Base-by-base conservation (phyloP, 805 yeast species). In the Candida ficus region DNA sequence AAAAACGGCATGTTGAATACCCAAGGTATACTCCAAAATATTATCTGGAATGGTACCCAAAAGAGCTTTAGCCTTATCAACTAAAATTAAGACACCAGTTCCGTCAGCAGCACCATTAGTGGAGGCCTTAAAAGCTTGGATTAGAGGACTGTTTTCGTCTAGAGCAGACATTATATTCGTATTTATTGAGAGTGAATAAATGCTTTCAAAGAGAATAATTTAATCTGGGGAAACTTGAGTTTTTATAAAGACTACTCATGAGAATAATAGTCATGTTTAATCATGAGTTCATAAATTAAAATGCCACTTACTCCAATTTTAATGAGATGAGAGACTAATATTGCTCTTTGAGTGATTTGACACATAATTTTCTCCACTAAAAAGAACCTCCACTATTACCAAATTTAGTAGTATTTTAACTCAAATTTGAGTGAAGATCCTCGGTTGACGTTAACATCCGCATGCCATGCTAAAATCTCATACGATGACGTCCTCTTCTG, bases 1-100 rank as follows among this genome's bases (percentile, higher is more conserved):
- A 61, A 80, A 81, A 31, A 79, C 57, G 7, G 76, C 62, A 39
- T 64, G 68, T 53, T 77, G 81, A 25, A 55, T 45, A 5, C 54
- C 59, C 29, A 66, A 42, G 11, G 67, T 68, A 38, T 63, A 66
- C 3, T 60, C 54, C 6, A 63, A 43, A 38, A 78, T 57, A 4
- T 48, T 52, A 4, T 33, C 41, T 2, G 85, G 83, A 22, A 75
- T 61, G 0, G 44, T 35, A 7, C 71, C 71, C n/a, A 68, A 44
- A 26, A 64, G 42, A 7, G 60, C 58, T 47, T 67, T 67, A 4
- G 67, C 53, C 10, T 54, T 36, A 1, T 47, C 54, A 10, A 67
- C 46, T 13, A 71, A 54, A 37, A 60, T 57, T 5, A 55, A 47
- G 20, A 73, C 67, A 27, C 78, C 79, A 0, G 79, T 74, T 14